Percentiles rank a stretch among this genome's conserved stretches.
phyloP scores from a whole-genome alignment of 495 filamentous ascomycete genomes.

The Podospora appendiculata region DNA sequence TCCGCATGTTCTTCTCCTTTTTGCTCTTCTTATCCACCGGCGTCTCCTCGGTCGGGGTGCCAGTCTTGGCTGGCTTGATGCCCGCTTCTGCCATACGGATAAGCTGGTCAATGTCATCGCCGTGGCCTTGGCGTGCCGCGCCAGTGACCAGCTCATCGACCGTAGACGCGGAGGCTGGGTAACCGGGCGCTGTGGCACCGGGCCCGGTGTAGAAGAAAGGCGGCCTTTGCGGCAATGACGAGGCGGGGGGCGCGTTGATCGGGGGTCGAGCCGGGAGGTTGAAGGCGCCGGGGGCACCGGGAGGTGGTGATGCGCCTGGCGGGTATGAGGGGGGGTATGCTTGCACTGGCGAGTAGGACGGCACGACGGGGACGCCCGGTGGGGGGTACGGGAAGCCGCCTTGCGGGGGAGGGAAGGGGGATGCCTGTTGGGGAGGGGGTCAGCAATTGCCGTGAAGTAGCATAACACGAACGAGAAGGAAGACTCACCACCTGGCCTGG shows the following conservation, averaged over 20 bases:
- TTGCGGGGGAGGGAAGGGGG: constrained; percentile 37
- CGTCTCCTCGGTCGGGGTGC: constrained; percentile 27
- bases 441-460: neutral
- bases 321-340: constrained; percentile 31
- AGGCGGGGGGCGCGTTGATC: constrained; percentile 9
- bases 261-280: constrained; percentile 35
- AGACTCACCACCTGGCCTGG: constrained; percentile 47
- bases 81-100: constrained; percentile 52
- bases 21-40: constrained; percentile 58
- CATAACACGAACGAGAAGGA: constrained; percentile 38
- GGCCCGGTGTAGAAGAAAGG: constrained; percentile 12
- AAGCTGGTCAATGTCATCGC: constrained; percentile 49
- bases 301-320: constrained; percentile 15
- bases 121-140: constrained; percentile 30
- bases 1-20: constrained; percentile 59
- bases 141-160: constrained; percentile 57
- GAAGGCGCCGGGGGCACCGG: constrained; percentile 16
- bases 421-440: constrained; percentile 15
- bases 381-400: constrained; percentile 25
- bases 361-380: constrained; percentile 13
- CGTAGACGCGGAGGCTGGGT: constrained; percentile 33
- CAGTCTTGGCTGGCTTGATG: constrained; percentile 41
- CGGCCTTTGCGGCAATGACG: constrained; percentile 8
- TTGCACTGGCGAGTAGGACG: constrained; percentile 24
- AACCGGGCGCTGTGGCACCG: constrained; percentile 8